Conservation (phyloP, 768 basidiomycete genomes). For the Neoboletus subvelutipes region DNA sequence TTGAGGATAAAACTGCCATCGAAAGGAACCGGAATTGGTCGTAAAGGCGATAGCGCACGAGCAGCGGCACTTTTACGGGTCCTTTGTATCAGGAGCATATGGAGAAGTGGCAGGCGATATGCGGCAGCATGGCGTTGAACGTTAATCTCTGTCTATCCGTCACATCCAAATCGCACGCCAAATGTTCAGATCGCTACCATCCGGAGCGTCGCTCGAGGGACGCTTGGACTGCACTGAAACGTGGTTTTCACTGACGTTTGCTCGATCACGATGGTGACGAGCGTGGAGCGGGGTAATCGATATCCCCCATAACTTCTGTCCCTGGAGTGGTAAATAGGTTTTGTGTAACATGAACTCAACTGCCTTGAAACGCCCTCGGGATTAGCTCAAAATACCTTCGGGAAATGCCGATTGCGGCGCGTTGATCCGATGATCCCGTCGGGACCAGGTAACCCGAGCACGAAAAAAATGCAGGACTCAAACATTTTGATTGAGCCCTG, state of each 20-base stretch:
- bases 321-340: neutral
- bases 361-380: neutral
- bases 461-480: neutral
- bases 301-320: neutral
- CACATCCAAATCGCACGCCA: neutral
- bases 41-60: neutral
- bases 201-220: neutral
- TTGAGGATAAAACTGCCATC: conserved; percentile 5
- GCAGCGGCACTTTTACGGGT: conserved; percentile 1
- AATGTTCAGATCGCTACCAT: neutral
- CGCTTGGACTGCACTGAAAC: neutral
- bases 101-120: neutral
- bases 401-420: neutral
- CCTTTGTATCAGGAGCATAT: neutral
- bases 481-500: neutral
- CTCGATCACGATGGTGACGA: neutral
- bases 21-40: neutral
- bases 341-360: neutral
- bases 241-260: neutral
- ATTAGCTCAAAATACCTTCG: neutral
- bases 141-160: neutral
- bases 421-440: neutral
- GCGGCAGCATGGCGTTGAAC: neutral
- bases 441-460: neutral
- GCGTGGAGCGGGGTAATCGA: neutral